These are phyloP conservation scores for Aureobasidium musti DNA, from an alignment of 2,329 filamentous ascomycete genomes.

Conservation along the genomic window DNA sequence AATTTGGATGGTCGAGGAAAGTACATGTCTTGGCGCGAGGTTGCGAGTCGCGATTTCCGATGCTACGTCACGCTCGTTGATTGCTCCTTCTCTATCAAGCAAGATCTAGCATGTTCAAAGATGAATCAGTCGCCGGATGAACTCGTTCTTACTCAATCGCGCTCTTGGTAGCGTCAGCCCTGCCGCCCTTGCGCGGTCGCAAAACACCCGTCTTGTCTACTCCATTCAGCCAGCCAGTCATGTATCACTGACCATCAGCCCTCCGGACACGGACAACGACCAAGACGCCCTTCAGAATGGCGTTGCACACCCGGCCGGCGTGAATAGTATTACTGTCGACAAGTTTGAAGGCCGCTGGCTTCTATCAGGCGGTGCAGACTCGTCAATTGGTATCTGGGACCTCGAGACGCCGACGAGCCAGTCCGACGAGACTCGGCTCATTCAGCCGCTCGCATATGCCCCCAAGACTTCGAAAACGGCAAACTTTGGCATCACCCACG, in stretches of 20 bases:
- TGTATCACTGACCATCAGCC: slow-evolving; percentile 69
- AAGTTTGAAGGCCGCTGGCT: slow-evolving; percentile 79
- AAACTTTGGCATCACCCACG: slow-evolving; percentile 71
- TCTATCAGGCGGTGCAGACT: slow-evolving; percentile 82
- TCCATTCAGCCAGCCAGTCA: slow-evolving; percentile 68
- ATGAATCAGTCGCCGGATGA: slow-evolving; percentile 55
- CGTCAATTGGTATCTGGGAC: slow-evolving; percentile 84
- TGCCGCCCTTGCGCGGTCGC: slow-evolving; percentile 64
- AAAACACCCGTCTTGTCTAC: slow-evolving; percentile 66
- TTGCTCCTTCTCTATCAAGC: neutral
- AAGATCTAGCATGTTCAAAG: neutral
- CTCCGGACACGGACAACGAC: slow-evolving; percentile 40
- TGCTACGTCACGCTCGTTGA: neutral
- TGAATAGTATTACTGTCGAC: slow-evolving; percentile 78
- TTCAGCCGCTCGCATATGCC: slow-evolving; percentile 53
- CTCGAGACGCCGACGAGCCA: slow-evolving; percentile 61
- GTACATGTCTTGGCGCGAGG: slow-evolving; percentile 2
- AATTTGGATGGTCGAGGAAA: slow-evolving; percentile 4
- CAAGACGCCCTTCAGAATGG: slow-evolving; percentile 35
- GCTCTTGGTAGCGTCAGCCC: slow-evolving; percentile 68
- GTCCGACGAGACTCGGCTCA: slow-evolving; percentile 27
- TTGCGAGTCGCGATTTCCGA: neutral
- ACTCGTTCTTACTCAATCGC: slow-evolving; percentile 73
- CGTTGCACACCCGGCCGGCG: slow-evolving; percentile 73
- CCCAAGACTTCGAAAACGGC: slow-evolving; percentile 51